Evolutionary conservation across 257 asterid species (phyloP), one percentile per base, ranked within the genome.

Genomic region (Primulina tabacum): DNA sequence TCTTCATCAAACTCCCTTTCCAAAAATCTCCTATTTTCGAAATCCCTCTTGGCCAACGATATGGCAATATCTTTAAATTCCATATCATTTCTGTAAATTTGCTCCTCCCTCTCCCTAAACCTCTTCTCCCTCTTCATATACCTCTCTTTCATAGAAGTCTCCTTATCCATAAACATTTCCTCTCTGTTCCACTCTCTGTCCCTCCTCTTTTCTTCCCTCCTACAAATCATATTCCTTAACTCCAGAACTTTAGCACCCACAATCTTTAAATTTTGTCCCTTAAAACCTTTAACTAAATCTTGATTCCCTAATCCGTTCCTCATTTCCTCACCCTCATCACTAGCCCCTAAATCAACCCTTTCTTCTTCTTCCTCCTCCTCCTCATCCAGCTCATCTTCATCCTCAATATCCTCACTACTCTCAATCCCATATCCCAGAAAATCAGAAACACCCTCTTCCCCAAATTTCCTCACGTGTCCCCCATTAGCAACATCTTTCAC

Each of bases 141-240:
- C 79, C 73, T 81, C 60, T 81, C 87, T 52, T 57, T 80, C 70
- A 77, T 68, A 64, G 75, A 77, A 2, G 66, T 24, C 33, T 79
- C 86, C 14, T 76, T 75, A 67, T 82, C 92, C 60, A 77, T 30
- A 30, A 69, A 30, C 0, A 18, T 79, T 59, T 76, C 82, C 72
- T 87, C 95, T 58, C 72, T 83, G 67, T 70, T 72, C 90, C 92
- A 82, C 32, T 90, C 97, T 56, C 86, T 83, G 61, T 89, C 97
- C 70, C 96, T 85, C 82, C 83, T 81, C 67, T 81, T 87, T 28
- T 84, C 95, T 58, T 92, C 98, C 75, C 96, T 85, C 65, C 81
- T 85, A 83, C 82, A 32, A 35, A 86, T 71, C 76, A 77, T 74
- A 50, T 86, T 90, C 80, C 86, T 82, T 82, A 90, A 73, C 47